Evolutionary conservation across 768 basidiomycete genomes (phyloP).

Genomic region (Hygrocybe punicea): DNA sequence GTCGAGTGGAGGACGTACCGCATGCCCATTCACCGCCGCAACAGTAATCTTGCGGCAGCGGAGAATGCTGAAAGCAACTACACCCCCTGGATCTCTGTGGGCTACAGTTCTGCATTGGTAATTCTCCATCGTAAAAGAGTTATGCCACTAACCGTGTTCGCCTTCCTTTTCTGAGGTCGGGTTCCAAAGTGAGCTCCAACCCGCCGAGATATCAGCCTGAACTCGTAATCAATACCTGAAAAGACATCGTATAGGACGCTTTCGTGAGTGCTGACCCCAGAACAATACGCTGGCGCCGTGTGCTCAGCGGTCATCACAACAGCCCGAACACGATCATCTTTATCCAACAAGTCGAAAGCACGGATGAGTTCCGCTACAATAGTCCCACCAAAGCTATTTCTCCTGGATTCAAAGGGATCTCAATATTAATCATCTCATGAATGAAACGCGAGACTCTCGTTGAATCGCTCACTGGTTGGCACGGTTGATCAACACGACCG

Average conservation of each 20-base stretch:
- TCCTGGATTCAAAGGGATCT: constrained; percentile 25
- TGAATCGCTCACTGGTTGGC: constrained; percentile 41
- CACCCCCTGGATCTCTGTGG: constrained; percentile 50
- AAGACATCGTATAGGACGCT: not conserved
- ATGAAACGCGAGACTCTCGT: not conserved
- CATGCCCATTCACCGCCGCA: constrained; percentile 50
- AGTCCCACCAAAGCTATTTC: constrained; percentile 41
- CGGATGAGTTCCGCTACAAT: constrained; percentile 41
- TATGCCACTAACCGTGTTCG: constrained; percentile 38
- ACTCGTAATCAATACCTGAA: not conserved
- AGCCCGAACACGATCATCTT: constrained; percentile 51
- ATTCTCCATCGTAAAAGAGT: not conserved
- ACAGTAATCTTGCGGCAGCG: constrained; percentile 56
- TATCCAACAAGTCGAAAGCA: constrained; percentile 46
- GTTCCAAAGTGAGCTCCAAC: constrained; percentile 44
- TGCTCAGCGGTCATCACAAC: constrained; percentile 52
- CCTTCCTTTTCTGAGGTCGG: constrained; percentile 46
- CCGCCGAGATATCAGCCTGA: constrained; percentile 49
- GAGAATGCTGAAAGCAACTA: constrained; percentile 45
- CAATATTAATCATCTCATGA: not conserved
- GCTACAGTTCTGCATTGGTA: constrained; percentile 26
- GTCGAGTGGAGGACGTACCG: constrained; percentile 26
- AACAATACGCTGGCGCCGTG: constrained; percentile 51
- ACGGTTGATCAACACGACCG: constrained; percentile 46
- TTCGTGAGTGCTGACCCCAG: constrained; percentile 41